phyloP scores from a whole-genome alignment of 176 grass and related monocot genomes.

The Canna indica region DNA sequence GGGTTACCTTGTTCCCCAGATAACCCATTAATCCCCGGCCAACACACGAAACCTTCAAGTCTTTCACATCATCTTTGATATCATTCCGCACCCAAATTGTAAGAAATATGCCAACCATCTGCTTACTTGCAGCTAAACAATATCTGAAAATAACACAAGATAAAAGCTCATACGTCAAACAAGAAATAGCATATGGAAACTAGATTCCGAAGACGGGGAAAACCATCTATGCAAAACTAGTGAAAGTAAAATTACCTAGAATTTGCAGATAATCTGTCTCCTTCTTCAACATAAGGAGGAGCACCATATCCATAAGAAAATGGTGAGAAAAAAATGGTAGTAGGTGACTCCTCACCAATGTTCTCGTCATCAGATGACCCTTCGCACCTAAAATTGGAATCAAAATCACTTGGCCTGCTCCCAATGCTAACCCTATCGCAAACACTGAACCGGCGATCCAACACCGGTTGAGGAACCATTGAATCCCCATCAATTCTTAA shows the following conservation, averaged over 20 bases:
- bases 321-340: constrained; percentile 56
- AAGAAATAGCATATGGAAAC: not conserved
- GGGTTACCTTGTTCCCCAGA: constrained; percentile 84
- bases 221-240: not conserved
- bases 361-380: constrained; percentile 86
- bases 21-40: constrained; percentile 94
- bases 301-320: constrained; percentile 52
- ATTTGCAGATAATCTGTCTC: constrained; percentile 26
- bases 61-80: constrained; percentile 75
- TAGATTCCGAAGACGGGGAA: not conserved
- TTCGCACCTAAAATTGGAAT: constrained; percentile 61
- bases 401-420: constrained; percentile 66
- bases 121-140: constrained; percentile 87
- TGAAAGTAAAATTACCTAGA: constrained; percentile 30
- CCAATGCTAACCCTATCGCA: constrained; percentile 78
- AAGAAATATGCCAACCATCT: constrained; percentile 96
- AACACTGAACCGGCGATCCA: constrained; percentile 81
- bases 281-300: constrained; percentile 38
- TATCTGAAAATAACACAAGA: constrained; percentile 36
- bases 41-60: constrained; percentile 94
- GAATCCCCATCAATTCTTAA: constrained; percentile 56
- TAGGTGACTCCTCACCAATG: constrained; percentile 71
- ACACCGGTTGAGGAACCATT: constrained; percentile 58
- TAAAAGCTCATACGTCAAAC: constrained; percentile 2
- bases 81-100: constrained; percentile 87